phyloP scores from a whole-genome alignment of 2,329 filamentous ascomycete species.

The Diaporthe sp. region DNA sequence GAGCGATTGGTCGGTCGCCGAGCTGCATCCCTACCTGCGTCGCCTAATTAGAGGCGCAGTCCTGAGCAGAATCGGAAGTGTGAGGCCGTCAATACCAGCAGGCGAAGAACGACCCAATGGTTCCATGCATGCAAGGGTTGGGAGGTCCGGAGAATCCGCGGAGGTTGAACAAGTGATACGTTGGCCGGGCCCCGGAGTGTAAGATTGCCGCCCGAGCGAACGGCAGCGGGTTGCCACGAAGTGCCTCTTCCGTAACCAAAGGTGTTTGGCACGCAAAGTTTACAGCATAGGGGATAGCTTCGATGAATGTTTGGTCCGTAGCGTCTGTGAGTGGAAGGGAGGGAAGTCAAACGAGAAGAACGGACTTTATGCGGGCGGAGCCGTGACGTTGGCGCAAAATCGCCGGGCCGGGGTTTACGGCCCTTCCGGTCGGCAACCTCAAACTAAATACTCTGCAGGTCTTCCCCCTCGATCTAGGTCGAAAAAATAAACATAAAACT shows the following conservation, averaged over 20 bases:
- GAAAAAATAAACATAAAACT: too few species aligned
- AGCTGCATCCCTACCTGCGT: not conserved
- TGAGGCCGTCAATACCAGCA: not conserved
- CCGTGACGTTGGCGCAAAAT: not conserved
- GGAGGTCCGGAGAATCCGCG: slow-evolving; percentile 6
- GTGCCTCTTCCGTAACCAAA: not conserved
- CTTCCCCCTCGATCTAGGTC: not conserved
- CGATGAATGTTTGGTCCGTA: not conserved
- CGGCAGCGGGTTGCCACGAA: not conserved
- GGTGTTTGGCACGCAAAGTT: not conserved
- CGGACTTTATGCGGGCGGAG: slow-evolving; percentile 23
- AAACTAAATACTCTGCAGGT: not conserved
- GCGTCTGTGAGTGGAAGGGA: not conserved
- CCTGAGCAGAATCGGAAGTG: not conserved
- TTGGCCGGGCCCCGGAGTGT: not conserved
- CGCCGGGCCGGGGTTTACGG: slow-evolving; percentile 21
- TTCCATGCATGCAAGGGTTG: not conserved
- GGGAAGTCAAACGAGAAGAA: not conserved
- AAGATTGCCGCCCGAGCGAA: not conserved
- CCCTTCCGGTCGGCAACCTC: not conserved
- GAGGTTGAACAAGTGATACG: not conserved
- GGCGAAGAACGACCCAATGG: not conserved
- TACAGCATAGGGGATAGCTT: not conserved
- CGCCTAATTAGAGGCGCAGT: not conserved
- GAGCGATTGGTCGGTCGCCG: slow-evolving; percentile 13